Base-by-base conservation (phyloP, 495 filamentous ascomycete species). In the Penicillium diatomitis region DNA sequence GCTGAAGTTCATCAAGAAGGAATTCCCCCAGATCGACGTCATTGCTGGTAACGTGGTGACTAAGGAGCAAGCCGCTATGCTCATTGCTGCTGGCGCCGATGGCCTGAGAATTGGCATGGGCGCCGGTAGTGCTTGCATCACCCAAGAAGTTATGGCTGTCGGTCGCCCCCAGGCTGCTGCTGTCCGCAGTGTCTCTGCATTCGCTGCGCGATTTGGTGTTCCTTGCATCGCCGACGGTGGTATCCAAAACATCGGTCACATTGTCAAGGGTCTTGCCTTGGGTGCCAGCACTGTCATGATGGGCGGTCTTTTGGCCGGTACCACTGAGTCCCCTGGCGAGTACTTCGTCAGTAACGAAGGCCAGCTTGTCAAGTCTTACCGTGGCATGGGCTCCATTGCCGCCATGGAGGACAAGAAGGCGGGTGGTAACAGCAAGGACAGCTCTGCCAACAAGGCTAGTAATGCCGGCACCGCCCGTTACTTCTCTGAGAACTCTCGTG, bases 371-470 rank as follows among this genome's bases (percentile, higher is more conserved):
- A 99, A 99, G 77, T 90, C 92, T 44, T 99, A 99, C 76, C 83
- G 92, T 68, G 92, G 92, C 42, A 99, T 99, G 92, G 92, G 92
- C 56, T 86, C 80, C 61, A 99, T 99, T 62, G 92, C 96, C 60
- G 92, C 91, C 47, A 99, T 99, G 92, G 94, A 99, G 69, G 91
- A 96, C 68, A 94, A 88, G 79, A 97, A 96, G 74, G 85, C 88
- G 12, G 87, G 83, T 32, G 68, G 65, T 41, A 68, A 63, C 48
- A 66, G 61, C 47, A 85, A 85, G 69, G 78, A 88, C 59, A 78
- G 76, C 72, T 88, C 91, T 68, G 85, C 85, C 58, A 86, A 81
- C 69, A 97, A 97, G 68, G 85, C 85, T 57, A 86, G 83, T 69
- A 97, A 97, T 69, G 92, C 92, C 51, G 92, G 94, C 54, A 96